Base-by-base conservation (phyloP, 179 eudicot genomes). In the Gypsophila paniculata region DNA sequence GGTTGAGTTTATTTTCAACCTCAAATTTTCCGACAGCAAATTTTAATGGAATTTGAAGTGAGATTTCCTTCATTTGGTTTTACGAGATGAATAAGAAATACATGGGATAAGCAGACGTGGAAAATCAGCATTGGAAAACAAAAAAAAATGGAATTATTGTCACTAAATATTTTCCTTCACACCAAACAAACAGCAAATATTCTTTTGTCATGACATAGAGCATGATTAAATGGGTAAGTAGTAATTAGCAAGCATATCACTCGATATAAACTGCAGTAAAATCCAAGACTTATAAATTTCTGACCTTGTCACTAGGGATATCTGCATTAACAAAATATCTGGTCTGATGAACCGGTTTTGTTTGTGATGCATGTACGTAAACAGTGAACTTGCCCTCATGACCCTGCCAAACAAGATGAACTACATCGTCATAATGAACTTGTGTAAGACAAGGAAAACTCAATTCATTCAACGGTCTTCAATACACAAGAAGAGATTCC, bases 311-410 rank as follows among this genome's bases (percentile, higher is more conserved):
- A 76, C 97, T 94, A 61, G 86, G 96, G 72, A 94, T 88, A 74
- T 94, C 91, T 21, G 92, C 83, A 64, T 86, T 65, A 68, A 83
- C 42, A 62, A 94, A 94, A 74, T 84, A 88, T 53, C 75, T 86
- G 82, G 94, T 94, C 74, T 80, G 62, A 83, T 86, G 88, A 52
- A 80, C 87, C 34, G 97, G 89, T 76, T 77, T 89, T 64, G 78
- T 82, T 65, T 72, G 88, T 60, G 99, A 94, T 65, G 97, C 94
- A 73, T 94, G 99, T 63, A 94, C 90, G 68, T 91, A 90, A 34
- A 94, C 81, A 67, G 92, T 86, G 79, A 89, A 91, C 79, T 80
- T 91, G 71, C 91, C 99, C 74, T 89, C 99, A 65, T 94, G 88
- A 21, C 97, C 99, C 99, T 94, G 91, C 72, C 76, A 82, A 72